A percentile compares a stretch with the other conserved stretches of the same genome.
Evolutionary conservation across 768 basidiomycete genomes (phyloP).

Genomic region (Serendipita sp.): DNA sequence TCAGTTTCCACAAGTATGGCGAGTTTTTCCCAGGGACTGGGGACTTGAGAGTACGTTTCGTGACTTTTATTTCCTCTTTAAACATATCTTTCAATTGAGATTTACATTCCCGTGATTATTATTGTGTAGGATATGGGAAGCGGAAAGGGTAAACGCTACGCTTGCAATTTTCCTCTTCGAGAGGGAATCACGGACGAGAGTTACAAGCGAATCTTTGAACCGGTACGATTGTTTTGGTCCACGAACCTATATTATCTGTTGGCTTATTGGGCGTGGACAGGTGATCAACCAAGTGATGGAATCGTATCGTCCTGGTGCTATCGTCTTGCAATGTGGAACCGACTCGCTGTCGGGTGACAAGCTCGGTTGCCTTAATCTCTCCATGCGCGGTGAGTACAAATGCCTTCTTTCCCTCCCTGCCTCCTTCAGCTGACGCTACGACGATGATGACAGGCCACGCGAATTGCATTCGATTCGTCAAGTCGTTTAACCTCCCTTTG

Average conservation of each 20-base stretch:
- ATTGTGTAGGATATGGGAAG: slow-evolving; percentile 68
- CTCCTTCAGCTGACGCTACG: too few species aligned
- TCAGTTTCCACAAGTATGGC: slow-evolving; percentile 96
- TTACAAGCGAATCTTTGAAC: slow-evolving; percentile 90
- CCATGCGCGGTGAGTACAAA: slow-evolving; percentile 64
- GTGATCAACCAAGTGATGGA: slow-evolving; percentile 91
- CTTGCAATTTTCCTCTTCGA: slow-evolving; percentile 86
- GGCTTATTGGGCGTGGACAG: too few species aligned
- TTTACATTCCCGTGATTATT: slow-evolving; percentile 2
- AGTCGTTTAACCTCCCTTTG: slow-evolving; percentile 86
- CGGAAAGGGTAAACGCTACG: slow-evolving; percentile 85
- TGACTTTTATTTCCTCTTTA: too few species aligned
- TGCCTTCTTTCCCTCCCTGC: too few species aligned
- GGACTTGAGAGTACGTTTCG: slow-evolving; percentile 47
- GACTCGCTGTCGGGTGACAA: slow-evolving; percentile 96
- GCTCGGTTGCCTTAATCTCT: slow-evolving; percentile 87
- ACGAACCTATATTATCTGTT: too few species aligned
- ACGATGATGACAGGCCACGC: slow-evolving; percentile 60
- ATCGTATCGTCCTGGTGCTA: slow-evolving; percentile 83
- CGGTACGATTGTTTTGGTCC: slow-evolving; percentile 35
- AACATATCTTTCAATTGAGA: too few species aligned
- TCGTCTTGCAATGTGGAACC: slow-evolving; percentile 94
- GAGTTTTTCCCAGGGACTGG: slow-evolving; percentile 99
- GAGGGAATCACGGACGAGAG: slow-evolving; percentile 93
- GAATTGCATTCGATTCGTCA: slow-evolving; percentile 93